Percentiles rank a stretch among this genome's conserved stretches.
Evolutionary conservation across 108 stramenopile genomes (phyloP).

Genomic region (Hondaea fermentalgiana): DNA sequence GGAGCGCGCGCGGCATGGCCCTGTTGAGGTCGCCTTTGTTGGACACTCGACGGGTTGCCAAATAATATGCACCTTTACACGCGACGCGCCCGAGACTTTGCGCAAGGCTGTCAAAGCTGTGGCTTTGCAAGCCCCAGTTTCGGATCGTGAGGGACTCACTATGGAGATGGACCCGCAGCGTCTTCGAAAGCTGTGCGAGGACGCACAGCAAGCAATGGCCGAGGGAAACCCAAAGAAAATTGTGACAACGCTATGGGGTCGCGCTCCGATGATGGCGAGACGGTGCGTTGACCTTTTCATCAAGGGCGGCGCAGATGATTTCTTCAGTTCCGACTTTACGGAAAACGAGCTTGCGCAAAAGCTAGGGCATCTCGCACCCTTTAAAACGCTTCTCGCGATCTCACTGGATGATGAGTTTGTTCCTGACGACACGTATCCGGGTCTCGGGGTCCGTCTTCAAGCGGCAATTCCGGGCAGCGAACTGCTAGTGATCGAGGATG

Average conservation of each 20-base stretch:
- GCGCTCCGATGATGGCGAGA: background rate
- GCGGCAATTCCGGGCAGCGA: background rate
- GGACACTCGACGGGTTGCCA: slow-evolving; percentile 7
- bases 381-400: background rate
- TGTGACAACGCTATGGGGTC: background rate
- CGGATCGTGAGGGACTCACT: background rate
- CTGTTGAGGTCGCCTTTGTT: background rate
- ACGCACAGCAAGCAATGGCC: background rate
- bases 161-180: background rate
- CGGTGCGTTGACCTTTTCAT: background rate
- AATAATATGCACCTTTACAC: background rate
- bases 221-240: background rate
- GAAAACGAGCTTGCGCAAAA: background rate
- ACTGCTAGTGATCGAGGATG: background rate
- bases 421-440: background rate
- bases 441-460: background rate
- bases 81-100: background rate
- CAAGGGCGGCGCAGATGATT: background rate
- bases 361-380: background rate
- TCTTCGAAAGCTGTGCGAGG: background rate
- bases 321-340: background rate
- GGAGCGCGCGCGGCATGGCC: background rate
- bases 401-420: background rate
- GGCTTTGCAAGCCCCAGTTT: background rate
- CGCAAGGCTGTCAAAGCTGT: background rate